Conservation (phyloP, 257 asterid genomes). For the Primulina huaijiensis region DNA sequence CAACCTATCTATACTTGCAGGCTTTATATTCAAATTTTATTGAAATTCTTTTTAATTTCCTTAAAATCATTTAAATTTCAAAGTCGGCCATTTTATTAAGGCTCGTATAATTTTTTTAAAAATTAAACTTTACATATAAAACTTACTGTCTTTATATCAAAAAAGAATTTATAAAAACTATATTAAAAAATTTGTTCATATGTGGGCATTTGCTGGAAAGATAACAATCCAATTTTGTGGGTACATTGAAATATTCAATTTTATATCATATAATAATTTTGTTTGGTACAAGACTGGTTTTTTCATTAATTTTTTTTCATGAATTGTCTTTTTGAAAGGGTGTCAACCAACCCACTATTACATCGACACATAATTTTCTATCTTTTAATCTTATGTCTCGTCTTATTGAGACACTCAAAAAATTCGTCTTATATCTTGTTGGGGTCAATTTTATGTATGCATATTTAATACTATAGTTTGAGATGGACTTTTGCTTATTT, state of each 20-base stretch:
- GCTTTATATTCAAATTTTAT: no score
- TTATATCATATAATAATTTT: background rate
- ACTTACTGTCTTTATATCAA: no score
- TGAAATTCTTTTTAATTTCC: no score
- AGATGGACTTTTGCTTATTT: no score
- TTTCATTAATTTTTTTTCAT: background rate
- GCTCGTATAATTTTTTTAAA: no score
- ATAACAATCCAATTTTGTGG: constrained; percentile 20
- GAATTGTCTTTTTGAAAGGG: constrained; percentile 45
- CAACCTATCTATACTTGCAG: no score
- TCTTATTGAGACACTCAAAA: constrained; percentile 24
- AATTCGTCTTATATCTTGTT: constrained; percentile 17
- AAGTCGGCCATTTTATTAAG: no score
- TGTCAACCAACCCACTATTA: constrained; percentile 44
- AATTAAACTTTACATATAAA: no score
- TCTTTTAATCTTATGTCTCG: constrained; percentile 25
- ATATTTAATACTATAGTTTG: no score
- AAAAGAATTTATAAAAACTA: no score
- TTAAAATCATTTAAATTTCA: no score
- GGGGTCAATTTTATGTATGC: background rate
- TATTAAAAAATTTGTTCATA: no score
- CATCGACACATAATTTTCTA: constrained; percentile 40
- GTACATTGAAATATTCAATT: constrained; percentile 6
- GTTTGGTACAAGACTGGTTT: background rate
- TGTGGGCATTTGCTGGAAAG: background rate